Evolutionary conservation across 1,284 basidiomycete genomes (phyloP), one percentile per base, ranked within the genome.

Genomic region (Cryptococcus sp.): DNA sequence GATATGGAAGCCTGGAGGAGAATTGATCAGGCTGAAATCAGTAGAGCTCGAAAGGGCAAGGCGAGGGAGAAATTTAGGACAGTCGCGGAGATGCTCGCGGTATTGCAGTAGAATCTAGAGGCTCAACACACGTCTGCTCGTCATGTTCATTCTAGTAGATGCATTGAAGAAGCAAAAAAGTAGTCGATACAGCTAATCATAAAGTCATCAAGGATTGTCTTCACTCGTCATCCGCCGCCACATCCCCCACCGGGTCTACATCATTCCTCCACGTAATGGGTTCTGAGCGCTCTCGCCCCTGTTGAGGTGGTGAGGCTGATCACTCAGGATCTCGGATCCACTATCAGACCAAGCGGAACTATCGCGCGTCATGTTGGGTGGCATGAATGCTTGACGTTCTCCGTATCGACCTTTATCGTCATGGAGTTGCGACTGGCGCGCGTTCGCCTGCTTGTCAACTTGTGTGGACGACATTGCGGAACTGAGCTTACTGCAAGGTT

Each of bases 81-180:
- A 60, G 79, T 90, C 0, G 67, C 77, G 54, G 73, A 78, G 36
- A 87, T 82, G n/a, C 65, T 84, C 52, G 66, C 63, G n/a, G 73
- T 73, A 1, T 44, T 70, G 49, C 32, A 34, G 10, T 34, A 34
- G 32, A 34, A 34, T 16, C 9, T 34, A 16, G 16, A 9, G 32
- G 32, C 32, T 34, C n/a, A n/a, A n/a, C n/a, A n/a, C n/a, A n/a
- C n/a, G n/a, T n/a, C n/a, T n/a, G n/a, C n/a, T n/a, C n/a, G n/a
- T n/a, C n/a, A n/a, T n/a, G 32, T 34, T 9, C 32, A 16, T 9
- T 16, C 10, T 16, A 34, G 32, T 16, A 34, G 16, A 16, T 9
- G 32, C 10, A 34, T 9, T 34, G 32, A 16, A 34, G 32, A 16
- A n/a, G n/a, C n/a, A n/a, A 34, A 34, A 16, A 34, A 16, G 16